Base-by-base conservation (phyloP, 2,329 filamentous ascomycete genomes). In the Apiospora marii region DNA sequence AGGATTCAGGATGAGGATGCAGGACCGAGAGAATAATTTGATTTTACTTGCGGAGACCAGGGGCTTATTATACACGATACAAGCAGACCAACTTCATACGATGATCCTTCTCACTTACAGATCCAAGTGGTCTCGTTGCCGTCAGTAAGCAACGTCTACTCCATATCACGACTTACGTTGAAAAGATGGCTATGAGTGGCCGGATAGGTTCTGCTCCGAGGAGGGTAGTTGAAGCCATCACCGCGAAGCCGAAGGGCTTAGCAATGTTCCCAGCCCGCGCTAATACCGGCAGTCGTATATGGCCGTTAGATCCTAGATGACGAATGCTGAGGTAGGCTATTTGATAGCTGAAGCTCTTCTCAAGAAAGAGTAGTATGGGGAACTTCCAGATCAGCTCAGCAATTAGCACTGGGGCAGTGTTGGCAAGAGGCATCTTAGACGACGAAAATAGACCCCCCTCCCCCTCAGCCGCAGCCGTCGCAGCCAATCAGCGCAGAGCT, bases 201-300 rank as follows among this genome's bases (percentile, higher is more conserved):
- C 58, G 58, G 34, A 64, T 64, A 64, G 34, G 14, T 24, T 41
- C 3, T 22, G 22, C 19, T 64, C 58, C 58, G 58, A 22, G 53
- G 22, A n/a, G 34, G 58, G 34, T 3, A 64, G 58, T 41, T 30
- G 58, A 64, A 41, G 34, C 22, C 34, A 64, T 64, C 30, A n/a
- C 58, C 58, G 22, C 58, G 10, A 64, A 64, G 58, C 19, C 30
- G 58, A 22, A 64, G 58, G 58, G 19, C 58, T 64, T 41, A 64
- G 58, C 10, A 13, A 34, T 41, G 19, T 41, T 13, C 19, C 30
- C 19, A 64, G 19, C 34, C 22, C 34, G n/a, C 30, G 58, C 58
- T 64, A 64, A 64, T n/a, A 64, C 30, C 19, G 58, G 34, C 30
- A 41, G 34, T 14, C 58, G 58, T 64, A 64, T n/a, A 41, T 64